phyloP scores from a whole-genome alignment of 768 basidiomycete genomes.

The Hypsizygus marmoreus region DNA sequence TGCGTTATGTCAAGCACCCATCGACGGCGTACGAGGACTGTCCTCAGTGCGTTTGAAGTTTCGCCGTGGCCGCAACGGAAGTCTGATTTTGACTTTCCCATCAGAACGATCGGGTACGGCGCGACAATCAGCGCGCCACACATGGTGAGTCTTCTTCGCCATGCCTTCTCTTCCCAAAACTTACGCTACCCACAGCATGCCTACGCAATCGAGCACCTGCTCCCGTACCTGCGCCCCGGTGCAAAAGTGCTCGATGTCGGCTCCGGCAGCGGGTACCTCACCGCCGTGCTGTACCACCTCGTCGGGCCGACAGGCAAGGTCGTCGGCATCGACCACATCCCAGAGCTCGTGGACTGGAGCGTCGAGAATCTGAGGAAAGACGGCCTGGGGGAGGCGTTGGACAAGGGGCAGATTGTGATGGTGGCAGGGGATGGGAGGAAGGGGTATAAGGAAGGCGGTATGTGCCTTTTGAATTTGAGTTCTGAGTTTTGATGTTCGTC shows the following conservation, averaged over 20 bases:
- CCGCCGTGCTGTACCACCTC: constrained; percentile 80
- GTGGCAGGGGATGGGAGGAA: constrained; percentile 78
- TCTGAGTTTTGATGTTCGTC: too few species aligned
- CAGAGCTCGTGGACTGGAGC: constrained; percentile 74
- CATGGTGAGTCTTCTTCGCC: constrained; percentile 65
- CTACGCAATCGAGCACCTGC: constrained; percentile 77
- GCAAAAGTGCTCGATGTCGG: constrained; percentile 87
- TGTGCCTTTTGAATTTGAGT: too few species aligned
- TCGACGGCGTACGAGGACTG: constrained; percentile 74
- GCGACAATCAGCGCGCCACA: constrained; percentile 98
- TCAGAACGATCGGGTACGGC: constrained; percentile 72
- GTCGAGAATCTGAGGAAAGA: constrained; percentile 66
- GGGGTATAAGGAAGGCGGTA: too few species aligned
- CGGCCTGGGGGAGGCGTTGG: constrained; percentile 56
- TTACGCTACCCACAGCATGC: too few species aligned
- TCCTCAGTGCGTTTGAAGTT: constrained; percentile 57
- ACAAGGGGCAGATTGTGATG: constrained; percentile 59
- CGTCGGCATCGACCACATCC: constrained; percentile 91
- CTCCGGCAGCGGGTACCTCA: constrained; percentile 84
- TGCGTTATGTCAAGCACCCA: constrained; percentile 58
- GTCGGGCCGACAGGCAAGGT: constrained; percentile 61
- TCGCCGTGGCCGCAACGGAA: too few species aligned
- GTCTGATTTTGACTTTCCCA: too few species aligned
- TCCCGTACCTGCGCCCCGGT: constrained; percentile 70
- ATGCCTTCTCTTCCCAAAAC: too few species aligned